A percentile compares a stretch with the other conserved stretches of the same genome.
Evolutionary conservation across 306 rosid species (phyloP).

Genomic region (Macrotyloma uniflorum): DNA sequence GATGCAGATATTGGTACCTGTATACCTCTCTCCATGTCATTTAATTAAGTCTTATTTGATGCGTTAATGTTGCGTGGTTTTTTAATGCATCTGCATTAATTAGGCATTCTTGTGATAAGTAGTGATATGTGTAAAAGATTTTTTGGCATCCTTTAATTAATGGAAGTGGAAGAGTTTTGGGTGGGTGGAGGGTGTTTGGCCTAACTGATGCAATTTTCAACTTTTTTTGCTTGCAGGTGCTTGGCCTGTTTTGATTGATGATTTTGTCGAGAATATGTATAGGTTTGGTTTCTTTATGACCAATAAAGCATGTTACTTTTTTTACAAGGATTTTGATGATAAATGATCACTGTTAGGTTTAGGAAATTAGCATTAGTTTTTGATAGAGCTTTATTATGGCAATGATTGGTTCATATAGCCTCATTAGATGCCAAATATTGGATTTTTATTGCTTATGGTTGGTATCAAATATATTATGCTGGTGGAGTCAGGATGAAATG

Average conservation of each 20-base stretch:
- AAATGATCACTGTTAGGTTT: conserved; percentile 17
- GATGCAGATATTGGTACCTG: conserved; percentile 7
- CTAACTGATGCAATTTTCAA: conserved; percentile 1
- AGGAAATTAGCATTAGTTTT: not conserved
- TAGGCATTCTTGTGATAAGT: not conserved
- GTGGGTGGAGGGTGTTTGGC: conserved; percentile 8
- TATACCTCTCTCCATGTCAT: conserved; percentile 10
- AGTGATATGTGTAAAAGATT: not conserved
- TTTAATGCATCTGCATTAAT: conserved; percentile 15
- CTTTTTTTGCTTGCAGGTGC: conserved; percentile 67
- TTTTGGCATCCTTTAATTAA: not conserved
- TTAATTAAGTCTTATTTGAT: conserved; percentile 1
- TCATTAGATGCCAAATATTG: conserved; percentile 21
- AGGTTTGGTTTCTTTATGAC: conserved; percentile 65
- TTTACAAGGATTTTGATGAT: conserved; percentile 15
- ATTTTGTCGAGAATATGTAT: conserved; percentile 94
- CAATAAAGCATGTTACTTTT: conserved; percentile 12
- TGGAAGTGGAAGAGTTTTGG: conserved; percentile 11
- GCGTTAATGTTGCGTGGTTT: conserved; percentile 1
- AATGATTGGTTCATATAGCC: conserved; percentile 22
- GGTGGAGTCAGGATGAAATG: not conserved
- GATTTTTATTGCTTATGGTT: conserved; percentile 18
- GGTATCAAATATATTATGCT: not conserved
- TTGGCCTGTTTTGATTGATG: conserved; percentile 98
- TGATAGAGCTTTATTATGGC: conserved; percentile 1